Conservation (phyloP, 495 filamentous ascomycete species). For the Baudoinia panamericana region DNA sequence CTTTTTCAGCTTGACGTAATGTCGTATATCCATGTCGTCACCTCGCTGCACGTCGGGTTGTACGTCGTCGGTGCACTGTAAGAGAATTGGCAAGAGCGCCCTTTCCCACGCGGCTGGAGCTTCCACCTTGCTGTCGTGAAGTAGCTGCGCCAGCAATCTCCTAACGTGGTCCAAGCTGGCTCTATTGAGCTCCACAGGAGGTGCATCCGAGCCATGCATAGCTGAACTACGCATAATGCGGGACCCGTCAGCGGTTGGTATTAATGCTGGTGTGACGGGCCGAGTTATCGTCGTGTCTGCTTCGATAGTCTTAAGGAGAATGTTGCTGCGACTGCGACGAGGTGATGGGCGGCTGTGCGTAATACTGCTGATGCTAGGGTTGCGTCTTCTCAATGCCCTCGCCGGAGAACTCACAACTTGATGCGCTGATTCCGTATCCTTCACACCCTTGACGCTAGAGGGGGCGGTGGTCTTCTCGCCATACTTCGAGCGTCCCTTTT, state of each 20-base stretch:
- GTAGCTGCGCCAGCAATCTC: constrained; percentile 67
- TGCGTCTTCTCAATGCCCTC: constrained; percentile 50
- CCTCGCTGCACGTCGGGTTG: constrained; percentile 78
- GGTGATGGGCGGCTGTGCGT: constrained; percentile 57
- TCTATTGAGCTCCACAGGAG: constrained; percentile 68
- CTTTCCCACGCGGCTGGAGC: constrained; percentile 73
- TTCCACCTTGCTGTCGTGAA: constrained; percentile 62
- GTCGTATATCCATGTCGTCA: constrained; percentile 95
- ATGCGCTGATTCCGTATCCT: constrained; percentile 48
- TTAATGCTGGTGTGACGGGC: too few species aligned
- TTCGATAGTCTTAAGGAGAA: constrained; percentile 25
- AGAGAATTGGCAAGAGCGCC: constrained; percentile 77
- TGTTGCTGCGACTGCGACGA: constrained; percentile 33
- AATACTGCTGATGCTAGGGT: constrained; percentile 63
- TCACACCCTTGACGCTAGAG: constrained; percentile 36
- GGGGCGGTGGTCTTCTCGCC: constrained; percentile 57
- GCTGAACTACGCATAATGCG: constrained; percentile 70
- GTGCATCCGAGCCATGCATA: constrained; percentile 60
- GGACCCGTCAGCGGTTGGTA: constrained; percentile 22
- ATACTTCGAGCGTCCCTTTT: constrained; percentile 57
- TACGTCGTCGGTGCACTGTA: constrained; percentile 87
- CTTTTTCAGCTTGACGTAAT: constrained; percentile 96
- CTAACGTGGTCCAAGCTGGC: constrained; percentile 80
- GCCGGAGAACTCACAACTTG: constrained; percentile 45
- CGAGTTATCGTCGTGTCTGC: too few species aligned